These are phyloP conservation scores for Fusarium circinatum DNA, from an alignment of 2,329 filamentous ascomycete species.

Conservation along the genomic window DNA sequence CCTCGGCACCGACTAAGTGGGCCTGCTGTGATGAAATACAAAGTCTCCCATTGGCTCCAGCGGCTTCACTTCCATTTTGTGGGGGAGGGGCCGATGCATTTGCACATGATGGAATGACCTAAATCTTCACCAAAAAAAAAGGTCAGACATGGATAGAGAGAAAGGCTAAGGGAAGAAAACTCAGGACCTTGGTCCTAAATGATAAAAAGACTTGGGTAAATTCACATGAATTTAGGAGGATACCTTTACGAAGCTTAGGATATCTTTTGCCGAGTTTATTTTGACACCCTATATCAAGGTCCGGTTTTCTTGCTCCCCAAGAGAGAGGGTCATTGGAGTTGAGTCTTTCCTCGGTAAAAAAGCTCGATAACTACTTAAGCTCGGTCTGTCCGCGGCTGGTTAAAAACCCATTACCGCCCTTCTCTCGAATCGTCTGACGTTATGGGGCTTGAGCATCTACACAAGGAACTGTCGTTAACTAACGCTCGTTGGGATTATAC, in stretches of 20 bases:
- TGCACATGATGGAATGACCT: conserved; percentile 24
- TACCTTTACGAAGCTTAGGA: no score
- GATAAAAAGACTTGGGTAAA: no score
- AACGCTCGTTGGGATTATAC: background rate
- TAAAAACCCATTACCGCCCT: background rate
- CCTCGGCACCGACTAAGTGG: conserved; percentile 40
- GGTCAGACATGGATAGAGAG: background rate
- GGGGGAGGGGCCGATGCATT: conserved; percentile 35
- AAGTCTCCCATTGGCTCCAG: conserved; percentile 13
- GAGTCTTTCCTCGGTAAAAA: conserved; percentile 37
- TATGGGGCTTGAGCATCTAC: background rate
- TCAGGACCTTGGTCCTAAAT: no score
- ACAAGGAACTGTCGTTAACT: background rate
- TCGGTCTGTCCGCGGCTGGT: background rate
- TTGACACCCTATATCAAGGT: no score
- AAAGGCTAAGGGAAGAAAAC: no score
- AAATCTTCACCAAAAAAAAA: background rate
- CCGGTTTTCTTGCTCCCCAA: no score
- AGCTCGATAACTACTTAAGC: background rate
- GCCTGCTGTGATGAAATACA: conserved; percentile 25
- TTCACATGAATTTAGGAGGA: no score
- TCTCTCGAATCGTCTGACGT: background rate
- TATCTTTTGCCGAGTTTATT: no score
- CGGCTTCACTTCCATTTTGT: conserved; percentile 34
- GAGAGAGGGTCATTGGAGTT: background rate